Percentiles rank a stretch among this genome's conserved stretches.
phyloP scores from a whole-genome alignment of 179 eudicot species.

The Patellifolia procumbens region DNA sequence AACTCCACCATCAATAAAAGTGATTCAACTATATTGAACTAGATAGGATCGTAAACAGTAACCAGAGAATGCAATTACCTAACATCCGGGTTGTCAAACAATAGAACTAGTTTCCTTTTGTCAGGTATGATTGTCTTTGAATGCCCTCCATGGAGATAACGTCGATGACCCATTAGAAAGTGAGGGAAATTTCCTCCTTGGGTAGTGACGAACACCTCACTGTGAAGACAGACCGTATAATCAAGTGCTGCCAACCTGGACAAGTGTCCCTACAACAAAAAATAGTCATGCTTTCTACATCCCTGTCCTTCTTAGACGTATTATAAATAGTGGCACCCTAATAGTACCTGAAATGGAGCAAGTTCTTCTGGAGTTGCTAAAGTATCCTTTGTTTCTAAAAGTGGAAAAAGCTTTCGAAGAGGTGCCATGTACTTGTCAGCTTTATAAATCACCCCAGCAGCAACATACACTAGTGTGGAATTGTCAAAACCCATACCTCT shows the following conservation, averaged over 20 bases:
- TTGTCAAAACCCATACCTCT: constrained; percentile 99
- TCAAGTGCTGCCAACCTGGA: constrained; percentile 98
- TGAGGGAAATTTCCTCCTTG: constrained; percentile 99
- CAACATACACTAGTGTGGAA: constrained; percentile 78
- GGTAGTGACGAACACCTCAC: constrained; percentile 93
- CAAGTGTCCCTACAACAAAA: constrained; percentile 72
- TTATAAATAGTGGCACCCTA: constrained; percentile 2
- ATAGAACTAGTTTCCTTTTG: constrained; percentile 74
- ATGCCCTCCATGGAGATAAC: constrained; percentile 87
- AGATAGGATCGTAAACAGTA: background rate
- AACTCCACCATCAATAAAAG: background rate
- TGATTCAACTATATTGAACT: background rate
- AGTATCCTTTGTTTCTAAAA: constrained; percentile 77
- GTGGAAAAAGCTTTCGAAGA: constrained; percentile 79
- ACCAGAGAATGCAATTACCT: constrained; percentile 47
- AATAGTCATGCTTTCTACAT: constrained; percentile 11
- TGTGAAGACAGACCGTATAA: constrained; percentile 93
- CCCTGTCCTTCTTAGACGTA: background rate
- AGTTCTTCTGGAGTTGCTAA: constrained; percentile 88
- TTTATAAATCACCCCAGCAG: constrained; percentile 87
- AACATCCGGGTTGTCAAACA: constrained; percentile 84
- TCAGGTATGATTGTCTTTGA: constrained; percentile 88
- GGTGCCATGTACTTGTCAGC: constrained; percentile 95
- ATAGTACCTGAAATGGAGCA: constrained; percentile 75
- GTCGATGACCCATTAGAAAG: constrained; percentile 92